Conservation (phyloP, 2,329 filamentous ascomycete genomes). For the Claviceps fusiformis region DNA sequence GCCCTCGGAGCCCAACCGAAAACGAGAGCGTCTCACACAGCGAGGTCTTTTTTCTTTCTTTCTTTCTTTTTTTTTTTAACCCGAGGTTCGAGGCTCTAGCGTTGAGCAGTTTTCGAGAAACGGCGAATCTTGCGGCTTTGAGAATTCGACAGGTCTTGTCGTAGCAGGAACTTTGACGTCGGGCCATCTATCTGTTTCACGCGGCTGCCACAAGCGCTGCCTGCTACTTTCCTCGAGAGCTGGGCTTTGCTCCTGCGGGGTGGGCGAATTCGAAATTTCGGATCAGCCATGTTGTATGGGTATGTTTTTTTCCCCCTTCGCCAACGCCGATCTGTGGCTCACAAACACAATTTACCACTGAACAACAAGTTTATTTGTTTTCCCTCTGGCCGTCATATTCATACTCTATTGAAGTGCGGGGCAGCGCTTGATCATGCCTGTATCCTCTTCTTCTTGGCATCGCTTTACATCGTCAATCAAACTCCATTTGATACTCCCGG, state of each 20-base stretch:
- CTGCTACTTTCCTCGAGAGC: slow-evolving; percentile 5
- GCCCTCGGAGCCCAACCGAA: slow-evolving; percentile 15
- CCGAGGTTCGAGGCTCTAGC: neutral
- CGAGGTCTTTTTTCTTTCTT: neutral
- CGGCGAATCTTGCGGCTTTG: neutral
- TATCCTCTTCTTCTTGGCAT: slow-evolving; percentile 1
- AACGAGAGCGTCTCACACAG: slow-evolving; percentile 7
- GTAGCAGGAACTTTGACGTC: neutral
- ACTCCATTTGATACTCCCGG: slow-evolving; percentile 6
- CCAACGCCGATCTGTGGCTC: slow-evolving; percentile 2
- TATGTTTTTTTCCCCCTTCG: slow-evolving; percentile 20
- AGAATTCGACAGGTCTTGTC: neutral
- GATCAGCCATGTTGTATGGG: slow-evolving; percentile 21
- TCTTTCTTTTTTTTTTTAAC: neutral
- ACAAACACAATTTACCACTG: neutral
- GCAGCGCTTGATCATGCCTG: slow-evolving; percentile 2
- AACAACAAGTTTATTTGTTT: neutral
- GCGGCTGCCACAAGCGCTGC: neutral
- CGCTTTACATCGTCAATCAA: slow-evolving; percentile 1
- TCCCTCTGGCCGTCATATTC: neutral
- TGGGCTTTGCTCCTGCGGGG: slow-evolving; percentile 11
- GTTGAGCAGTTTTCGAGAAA: neutral
- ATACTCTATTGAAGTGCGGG: slow-evolving; percentile 3
- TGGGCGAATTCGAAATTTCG: slow-evolving; percentile 5
- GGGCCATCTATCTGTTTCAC: neutral